These are phyloP conservation scores for Malania oleifera DNA, from an alignment of 164 flowering plant species.

Conservation along the genomic window DNA sequence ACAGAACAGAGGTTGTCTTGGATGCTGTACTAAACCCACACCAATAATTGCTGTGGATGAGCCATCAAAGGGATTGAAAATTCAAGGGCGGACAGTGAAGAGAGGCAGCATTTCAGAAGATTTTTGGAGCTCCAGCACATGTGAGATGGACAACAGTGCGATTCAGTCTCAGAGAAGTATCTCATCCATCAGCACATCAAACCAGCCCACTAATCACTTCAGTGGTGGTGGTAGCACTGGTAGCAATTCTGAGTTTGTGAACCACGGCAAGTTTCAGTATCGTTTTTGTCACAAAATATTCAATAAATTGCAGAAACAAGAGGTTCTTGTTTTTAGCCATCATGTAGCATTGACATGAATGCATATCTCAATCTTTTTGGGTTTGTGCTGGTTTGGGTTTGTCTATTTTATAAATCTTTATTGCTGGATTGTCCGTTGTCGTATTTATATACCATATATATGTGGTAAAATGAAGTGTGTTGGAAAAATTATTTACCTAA, in stretches of 20 bases:
- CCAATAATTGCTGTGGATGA: conserved; percentile 64
- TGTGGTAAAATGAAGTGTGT: too few relatives aligned
- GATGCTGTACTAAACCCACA: conserved; percentile 58
- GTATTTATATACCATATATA: too few relatives aligned
- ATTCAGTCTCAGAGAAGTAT: conserved; percentile 67
- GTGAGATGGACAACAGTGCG: conserved; percentile 66
- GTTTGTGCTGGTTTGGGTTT: not conserved
- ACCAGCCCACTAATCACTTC: conserved; percentile 31
- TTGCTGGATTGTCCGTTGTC: too few relatives aligned
- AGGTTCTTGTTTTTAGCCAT: not conserved
- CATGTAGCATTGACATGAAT: not conserved
- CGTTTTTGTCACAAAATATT: not conserved
- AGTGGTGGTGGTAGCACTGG: conserved; percentile 34
- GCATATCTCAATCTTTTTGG: not conserved
- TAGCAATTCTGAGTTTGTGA: conserved; percentile 56
- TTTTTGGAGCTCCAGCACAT: conserved; percentile 86
- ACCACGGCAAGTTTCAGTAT: conserved; percentile 49
- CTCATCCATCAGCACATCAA: conserved; percentile 63
- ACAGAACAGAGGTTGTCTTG: conserved; percentile 91
- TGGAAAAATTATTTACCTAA: too few relatives aligned
- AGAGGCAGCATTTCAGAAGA: conserved; percentile 62
- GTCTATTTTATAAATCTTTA: not conserved
- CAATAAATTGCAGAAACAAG: not conserved
- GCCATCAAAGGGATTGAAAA: conserved; percentile 63
- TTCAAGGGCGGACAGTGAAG: conserved; percentile 53